These are phyloP conservation scores for Neurospora terricola DNA, from an alignment of 495 filamentous ascomycete species.

Conservation along the genomic window DNA sequence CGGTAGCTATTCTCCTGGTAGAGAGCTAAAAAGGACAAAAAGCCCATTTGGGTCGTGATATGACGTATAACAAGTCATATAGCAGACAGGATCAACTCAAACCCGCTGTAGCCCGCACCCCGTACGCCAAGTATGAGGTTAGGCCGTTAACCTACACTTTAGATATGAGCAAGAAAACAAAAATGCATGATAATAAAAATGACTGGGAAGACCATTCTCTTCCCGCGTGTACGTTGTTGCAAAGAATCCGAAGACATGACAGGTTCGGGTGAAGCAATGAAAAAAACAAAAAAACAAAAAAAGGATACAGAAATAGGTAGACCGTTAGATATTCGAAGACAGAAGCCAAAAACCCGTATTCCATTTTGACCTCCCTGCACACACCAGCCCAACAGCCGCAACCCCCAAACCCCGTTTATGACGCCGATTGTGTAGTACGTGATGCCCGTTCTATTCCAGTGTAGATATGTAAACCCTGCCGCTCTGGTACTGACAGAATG, in stretches of 20 bases:
- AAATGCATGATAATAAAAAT: not conserved
- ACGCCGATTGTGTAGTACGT: not conserved
- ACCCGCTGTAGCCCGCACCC: not conserved
- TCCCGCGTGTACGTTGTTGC: not conserved
- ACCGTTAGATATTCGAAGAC: not conserved
- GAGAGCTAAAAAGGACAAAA: not conserved
- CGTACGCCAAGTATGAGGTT: not conserved
- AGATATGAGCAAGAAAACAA: not conserved
- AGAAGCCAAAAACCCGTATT: not conserved
- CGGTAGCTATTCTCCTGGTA: not conserved
- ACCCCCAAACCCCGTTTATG: not conserved
- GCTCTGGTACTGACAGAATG: not conserved
- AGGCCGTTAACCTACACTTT: not conserved
- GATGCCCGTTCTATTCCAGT: not conserved
- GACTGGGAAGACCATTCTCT: not conserved
- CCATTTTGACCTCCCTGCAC: not conserved
- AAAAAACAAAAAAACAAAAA: not conserved
- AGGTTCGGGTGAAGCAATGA: not conserved
- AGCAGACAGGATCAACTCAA: not conserved
- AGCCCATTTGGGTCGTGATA: not conserved
- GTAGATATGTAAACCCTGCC: not conserved
- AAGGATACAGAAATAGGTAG: not conserved
- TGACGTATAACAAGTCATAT: not conserved
- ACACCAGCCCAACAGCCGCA: not conserved
- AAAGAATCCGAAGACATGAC: not conserved